Evolutionary conservation across 352 stramenopile genomes (phyloP), one percentile per base, ranked within the genome.

Genomic region (Globisporangium iwayamae): DNA sequence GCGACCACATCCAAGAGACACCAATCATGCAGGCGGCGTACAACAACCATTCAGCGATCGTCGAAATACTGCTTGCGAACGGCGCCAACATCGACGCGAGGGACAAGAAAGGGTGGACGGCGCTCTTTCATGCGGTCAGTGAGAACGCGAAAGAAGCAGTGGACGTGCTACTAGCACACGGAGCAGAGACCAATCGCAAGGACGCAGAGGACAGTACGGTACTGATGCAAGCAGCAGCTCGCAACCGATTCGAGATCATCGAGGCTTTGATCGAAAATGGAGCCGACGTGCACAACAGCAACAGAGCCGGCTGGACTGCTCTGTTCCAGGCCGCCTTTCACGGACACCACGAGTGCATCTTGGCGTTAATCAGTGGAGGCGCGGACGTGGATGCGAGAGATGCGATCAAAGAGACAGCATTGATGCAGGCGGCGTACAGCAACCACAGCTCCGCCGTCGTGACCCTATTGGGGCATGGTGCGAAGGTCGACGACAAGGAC

Each of bases 1-100:
- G 52, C 52, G 54, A 66, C 25, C n/a, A 46, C 41, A 56, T 58
- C 41, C 30, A 34, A 36, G 61, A 66, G 43, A 66, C 61, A n/a
- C 39, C 61, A n/a, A 58, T 65, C 48, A 65, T 65, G 59, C 59
- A 65, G 11, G 59, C 59, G 18, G 50, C 59, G 13, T 65, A 65
- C 50, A 45, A 36, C 36, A 58, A 65, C 25, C 61, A 66, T 45
- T n/a, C 20, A 22, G 16, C 11, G 5, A 13, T 51, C 8, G 61
- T 60, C 52, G 39, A 18, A 2, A 8, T 60, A 11, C 16, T 66
- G 38, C 43, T 66, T 3, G 32, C 28, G 28, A 39, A 55, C 20
- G 52, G 61, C 4, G 61, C 61, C 2, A n/a, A 45, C 11, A 50
- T 66, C 20, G 61, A 66, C 48, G 41, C 51, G 14, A 30, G 36